These are phyloP conservation scores for Arctostaphylos glauca DNA, from an alignment of 148 eudicot species.

Conservation along the genomic window DNA sequence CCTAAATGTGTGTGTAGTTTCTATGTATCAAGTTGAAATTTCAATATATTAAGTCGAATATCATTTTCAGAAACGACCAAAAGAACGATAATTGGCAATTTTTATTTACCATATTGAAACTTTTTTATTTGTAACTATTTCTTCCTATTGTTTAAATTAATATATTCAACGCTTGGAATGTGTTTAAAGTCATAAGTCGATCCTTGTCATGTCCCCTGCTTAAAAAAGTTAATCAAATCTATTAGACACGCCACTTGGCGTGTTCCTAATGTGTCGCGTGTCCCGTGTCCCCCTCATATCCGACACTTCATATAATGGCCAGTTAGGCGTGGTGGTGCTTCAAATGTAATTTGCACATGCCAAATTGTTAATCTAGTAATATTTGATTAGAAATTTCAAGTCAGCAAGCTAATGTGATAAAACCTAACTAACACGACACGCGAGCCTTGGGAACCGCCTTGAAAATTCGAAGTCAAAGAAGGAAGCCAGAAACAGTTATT, in stretches of 20 bases:
- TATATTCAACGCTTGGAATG: background rate
- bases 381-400: constrained; percentile 5
- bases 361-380: background rate
- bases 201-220: background rate
- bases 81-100: background rate
- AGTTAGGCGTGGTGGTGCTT: background rate
- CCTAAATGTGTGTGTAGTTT: background rate
- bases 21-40: background rate
- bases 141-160: background rate
- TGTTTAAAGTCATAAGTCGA: background rate
- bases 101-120: background rate
- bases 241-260: background rate
- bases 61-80: background rate
- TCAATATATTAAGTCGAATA: background rate
- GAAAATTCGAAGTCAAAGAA: background rate
- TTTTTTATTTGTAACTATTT: background rate
- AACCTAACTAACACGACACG: constrained; percentile 9
- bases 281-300: background rate
- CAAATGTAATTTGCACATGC: constrained; percentile 4
- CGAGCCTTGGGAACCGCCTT: background rate
- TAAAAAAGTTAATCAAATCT: background rate
- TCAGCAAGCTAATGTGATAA: constrained; percentile 1
- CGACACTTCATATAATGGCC: background rate
- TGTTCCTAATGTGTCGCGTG: background rate
- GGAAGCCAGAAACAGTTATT: background rate